phyloP scores from a whole-genome alignment of 495 filamentous ascomycete genomes.

The Podospora conica region DNA sequence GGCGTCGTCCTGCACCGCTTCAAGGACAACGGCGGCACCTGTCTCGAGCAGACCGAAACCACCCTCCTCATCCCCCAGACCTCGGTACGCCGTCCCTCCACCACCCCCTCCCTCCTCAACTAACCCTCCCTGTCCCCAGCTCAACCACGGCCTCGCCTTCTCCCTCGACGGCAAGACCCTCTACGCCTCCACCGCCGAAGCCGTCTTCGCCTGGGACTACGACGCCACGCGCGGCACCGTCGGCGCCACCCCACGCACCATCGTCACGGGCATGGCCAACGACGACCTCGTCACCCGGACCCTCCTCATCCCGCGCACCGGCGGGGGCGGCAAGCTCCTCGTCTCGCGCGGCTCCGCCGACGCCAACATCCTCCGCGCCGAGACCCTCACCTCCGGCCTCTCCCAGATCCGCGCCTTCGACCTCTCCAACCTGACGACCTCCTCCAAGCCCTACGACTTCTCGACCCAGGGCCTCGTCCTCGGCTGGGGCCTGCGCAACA shows the following conservation, averaged over 20 bases:
- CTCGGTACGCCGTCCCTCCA: slow-evolving; percentile 28
- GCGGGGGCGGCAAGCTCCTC: slow-evolving; percentile 41
- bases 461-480: slow-evolving; percentile 44
- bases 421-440: slow-evolving; percentile 35
- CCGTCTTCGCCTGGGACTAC: slow-evolving; percentile 55
- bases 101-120: not conserved
- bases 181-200: slow-evolving; percentile 51
- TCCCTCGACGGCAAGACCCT: slow-evolving; percentile 53
- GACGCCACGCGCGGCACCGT: slow-evolving; percentile 38
- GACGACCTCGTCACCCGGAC: slow-evolving; percentile 57
- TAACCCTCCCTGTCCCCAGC: slow-evolving; percentile 23
- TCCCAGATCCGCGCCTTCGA: slow-evolving; percentile 58
- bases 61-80: slow-evolving; percentile 33
- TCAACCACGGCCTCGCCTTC: slow-evolving; percentile 60
- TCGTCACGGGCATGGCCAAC: slow-evolving; percentile 54
- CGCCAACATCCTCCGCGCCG: slow-evolving; percentile 45
- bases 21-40: slow-evolving; percentile 46
- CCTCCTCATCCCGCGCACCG: slow-evolving; percentile 41
- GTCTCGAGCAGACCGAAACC: slow-evolving; percentile 36
- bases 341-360: slow-evolving; percentile 53
- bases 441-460: slow-evolving; percentile 36
- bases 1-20: slow-evolving; percentile 49
- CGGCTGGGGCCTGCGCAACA: slow-evolving; percentile 66
- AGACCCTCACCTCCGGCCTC: slow-evolving; percentile 42
- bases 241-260: slow-evolving; percentile 31